Conservation (phyloP, 352 stramenopile genomes). For the Peronospora tabacina region DNA sequence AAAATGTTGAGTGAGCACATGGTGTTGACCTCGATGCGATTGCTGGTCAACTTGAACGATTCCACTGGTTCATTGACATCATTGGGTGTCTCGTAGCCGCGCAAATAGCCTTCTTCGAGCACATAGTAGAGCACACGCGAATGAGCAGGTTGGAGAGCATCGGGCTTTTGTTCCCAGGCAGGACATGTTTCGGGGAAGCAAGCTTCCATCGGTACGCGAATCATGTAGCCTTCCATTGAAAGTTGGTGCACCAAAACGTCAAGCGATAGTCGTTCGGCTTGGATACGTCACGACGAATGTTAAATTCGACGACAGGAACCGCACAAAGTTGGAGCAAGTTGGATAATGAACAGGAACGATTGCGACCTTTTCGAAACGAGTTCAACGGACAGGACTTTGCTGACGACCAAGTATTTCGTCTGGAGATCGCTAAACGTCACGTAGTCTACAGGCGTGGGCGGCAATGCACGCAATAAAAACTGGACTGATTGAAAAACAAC, state of each 20-base stretch:
- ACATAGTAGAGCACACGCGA: slow-evolving; percentile 54
- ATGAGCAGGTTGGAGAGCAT: slow-evolving; percentile 11
- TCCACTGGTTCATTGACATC: slow-evolving; percentile 36
- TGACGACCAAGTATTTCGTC: background rate
- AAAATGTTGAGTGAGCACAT: slow-evolving; percentile 63
- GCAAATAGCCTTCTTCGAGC: slow-evolving; percentile 52
- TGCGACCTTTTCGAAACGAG: background rate
- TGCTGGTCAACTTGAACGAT: slow-evolving; percentile 50
- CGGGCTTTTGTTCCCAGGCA: slow-evolving; percentile 15
- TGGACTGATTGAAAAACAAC: background rate
- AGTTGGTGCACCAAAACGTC: background rate
- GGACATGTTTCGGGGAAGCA: slow-evolving; percentile 22
- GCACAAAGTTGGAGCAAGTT: background rate
- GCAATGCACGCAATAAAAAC: background rate
- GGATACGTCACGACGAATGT: background rate
- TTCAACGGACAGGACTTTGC: background rate
- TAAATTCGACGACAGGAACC: background rate
- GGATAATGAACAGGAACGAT: background rate
- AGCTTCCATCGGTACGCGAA: slow-evolving; percentile 40
- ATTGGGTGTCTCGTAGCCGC: slow-evolving; percentile 38
- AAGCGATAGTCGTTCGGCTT: background rate
- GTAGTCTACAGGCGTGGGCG: background rate
- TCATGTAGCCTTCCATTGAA: slow-evolving; percentile 66
- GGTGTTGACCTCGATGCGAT: slow-evolving; percentile 49
- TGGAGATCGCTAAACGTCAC: background rate